A percentile compares a stretch with the other conserved stretches of the same genome.
Conservation (phyloP, 176 grass and related monocot species). For the Oryza glaberrima region DNA sequence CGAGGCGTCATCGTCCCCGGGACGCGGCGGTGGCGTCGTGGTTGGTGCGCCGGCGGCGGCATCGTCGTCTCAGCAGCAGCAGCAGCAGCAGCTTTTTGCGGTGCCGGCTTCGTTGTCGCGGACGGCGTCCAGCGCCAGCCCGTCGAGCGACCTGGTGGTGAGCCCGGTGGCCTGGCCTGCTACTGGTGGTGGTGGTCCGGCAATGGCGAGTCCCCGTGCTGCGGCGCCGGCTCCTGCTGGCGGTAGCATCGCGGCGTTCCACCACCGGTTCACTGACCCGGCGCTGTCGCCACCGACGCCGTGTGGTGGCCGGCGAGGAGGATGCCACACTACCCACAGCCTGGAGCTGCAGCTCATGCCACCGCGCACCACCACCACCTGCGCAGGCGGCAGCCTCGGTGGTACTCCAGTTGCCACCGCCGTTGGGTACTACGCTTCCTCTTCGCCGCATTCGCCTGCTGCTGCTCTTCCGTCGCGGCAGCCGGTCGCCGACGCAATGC, state of each 20-base stretch:
- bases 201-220: constrained; percentile 24
- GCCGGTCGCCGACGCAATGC: constrained; percentile 28
- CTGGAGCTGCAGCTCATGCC: constrained; percentile 84
- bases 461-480: neutral
- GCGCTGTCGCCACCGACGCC: constrained; percentile 8
- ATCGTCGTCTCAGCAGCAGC: constrained; percentile 19
- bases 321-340: constrained; percentile 10
- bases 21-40: neutral
- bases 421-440: neutral
- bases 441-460: constrained; percentile 8
- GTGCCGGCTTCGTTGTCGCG: constrained; percentile 32
- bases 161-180: constrained; percentile 44
- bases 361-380: constrained; percentile 20
- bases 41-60: constrained; percentile 1
- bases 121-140: constrained; percentile 56
- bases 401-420: neutral
- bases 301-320: neutral
- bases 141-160: constrained; percentile 56
- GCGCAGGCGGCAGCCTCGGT: neutral
- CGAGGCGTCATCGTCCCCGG: constrained; percentile 30
- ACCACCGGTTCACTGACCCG: constrained; percentile 16
- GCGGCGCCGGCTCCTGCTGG: neutral
- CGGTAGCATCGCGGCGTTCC: constrained; percentile 6
- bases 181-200: neutral
- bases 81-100: neutral